Evolutionary conservation across 768 basidiomycete genomes (phyloP), one percentile per base, ranked within the genome.

Genomic region (Artomyces pyxidatus): DNA sequence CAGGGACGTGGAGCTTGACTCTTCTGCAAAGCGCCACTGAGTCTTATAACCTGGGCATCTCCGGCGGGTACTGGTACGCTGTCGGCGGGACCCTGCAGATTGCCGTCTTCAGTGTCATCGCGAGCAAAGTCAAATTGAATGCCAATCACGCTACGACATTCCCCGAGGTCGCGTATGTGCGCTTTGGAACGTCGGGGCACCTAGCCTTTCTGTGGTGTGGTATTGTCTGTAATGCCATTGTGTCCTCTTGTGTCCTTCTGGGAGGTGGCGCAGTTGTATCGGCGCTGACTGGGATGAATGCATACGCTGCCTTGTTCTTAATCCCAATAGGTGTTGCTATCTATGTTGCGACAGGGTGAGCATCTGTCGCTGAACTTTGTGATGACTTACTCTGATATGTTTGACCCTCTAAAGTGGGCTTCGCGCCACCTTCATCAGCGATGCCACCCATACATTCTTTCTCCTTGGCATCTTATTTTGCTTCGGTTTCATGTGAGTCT

Each of bases 271-370:
- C 67, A 8, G 66, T 67, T 8, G 66, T 73, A 25, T 65, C 64
- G 48, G 62, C 67, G 1, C 56, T 73, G 30, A 71, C 71, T 17
- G 70, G 69, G 7, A 71, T 70, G 61, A 67, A 66, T 45, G 58
- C 65, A 22, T 64, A 65, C 48, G 70, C 70, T 1, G 66, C 69
- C 10, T 60, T 63, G 30, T 67, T 70, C 58, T 60, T 73, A 11
- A 64, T 72, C n/a, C 71, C 71, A 1, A 51, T 71, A 6, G 68
- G 66, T 8, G 69, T 72, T 21, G 63, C 63, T 21, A 59, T 67
- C 23, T 72, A 73, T 51, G 68, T 68, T 44, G 43, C 43, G 14
- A 44, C 43, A 26, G 43, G 43, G 43, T 44, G 14, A 23, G 43
- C 30, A 4, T n/a, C n/a, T n/a, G n/a, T n/a, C n/a, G n/a, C n/a